Conservation (phyloP, 139 green algal genomes). For the Astrephomene gubernaculifera region DNA sequence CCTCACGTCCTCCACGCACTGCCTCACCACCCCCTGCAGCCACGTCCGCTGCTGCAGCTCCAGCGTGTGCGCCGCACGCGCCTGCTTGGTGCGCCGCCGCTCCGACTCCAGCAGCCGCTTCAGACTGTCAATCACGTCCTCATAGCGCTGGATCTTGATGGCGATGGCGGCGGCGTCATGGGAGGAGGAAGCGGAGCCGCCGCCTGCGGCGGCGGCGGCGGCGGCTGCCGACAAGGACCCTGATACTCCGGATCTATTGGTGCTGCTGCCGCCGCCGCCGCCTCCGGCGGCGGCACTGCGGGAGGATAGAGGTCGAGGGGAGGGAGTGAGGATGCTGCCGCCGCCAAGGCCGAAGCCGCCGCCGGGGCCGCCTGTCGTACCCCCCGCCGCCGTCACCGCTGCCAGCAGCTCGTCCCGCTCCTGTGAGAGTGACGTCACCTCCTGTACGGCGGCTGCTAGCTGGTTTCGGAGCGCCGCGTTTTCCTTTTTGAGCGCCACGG, state of each 20-base stretch:
- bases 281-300: slow-evolving; percentile 1
- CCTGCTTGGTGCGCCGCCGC: slow-evolving; percentile 52
- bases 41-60: slow-evolving; percentile 51
- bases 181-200: no score
- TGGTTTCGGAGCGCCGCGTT: slow-evolving; percentile 47
- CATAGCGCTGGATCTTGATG: slow-evolving; percentile 51
- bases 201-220: no score
- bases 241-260: no score
- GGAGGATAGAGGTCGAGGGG: background rate
- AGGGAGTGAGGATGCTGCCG: background rate
- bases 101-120: slow-evolving; percentile 51
- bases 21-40: slow-evolving; percentile 50
- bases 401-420: slow-evolving; percentile 34
- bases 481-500: slow-evolving; percentile 55
- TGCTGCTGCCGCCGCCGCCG: background rate
- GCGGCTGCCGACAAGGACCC: no score
- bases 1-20: slow-evolving; percentile 58
- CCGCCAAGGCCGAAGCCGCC: background rate
- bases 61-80: slow-evolving; percentile 46
- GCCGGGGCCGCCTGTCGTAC: background rate
- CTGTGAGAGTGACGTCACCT: background rate
- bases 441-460: slow-evolving; percentile 24
- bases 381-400: no score
- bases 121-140: slow-evolving; percentile 58
- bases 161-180: no score